Evolutionary conservation across 2,329 filamentous ascomycete genomes (phyloP).

Genomic region (Monilinia aucupariae): DNA sequence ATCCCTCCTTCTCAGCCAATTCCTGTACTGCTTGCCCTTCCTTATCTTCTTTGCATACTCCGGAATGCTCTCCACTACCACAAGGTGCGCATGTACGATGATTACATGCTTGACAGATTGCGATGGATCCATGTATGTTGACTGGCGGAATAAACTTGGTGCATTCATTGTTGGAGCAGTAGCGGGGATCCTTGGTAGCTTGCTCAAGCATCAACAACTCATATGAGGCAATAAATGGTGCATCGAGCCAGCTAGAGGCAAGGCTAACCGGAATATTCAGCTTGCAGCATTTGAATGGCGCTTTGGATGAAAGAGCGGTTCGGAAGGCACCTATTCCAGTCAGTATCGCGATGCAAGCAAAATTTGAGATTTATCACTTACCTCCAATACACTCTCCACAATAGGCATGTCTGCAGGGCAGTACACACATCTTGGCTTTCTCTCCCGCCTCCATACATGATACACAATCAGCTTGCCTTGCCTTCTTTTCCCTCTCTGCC

Average conservation of each 20-base stretch:
- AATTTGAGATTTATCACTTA: slow-evolving; percentile 7
- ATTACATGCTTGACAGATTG: slow-evolving; percentile 24
- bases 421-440: slow-evolving; percentile 18
- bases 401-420: slow-evolving; percentile 25
- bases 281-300: slow-evolving; percentile 24
- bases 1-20: slow-evolving; percentile 28
- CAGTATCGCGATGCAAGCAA: not conserved
- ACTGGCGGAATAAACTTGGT: slow-evolving; percentile 30
- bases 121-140: slow-evolving; percentile 25
- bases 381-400: slow-evolving; percentile 23
- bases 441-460: slow-evolving; percentile 24
- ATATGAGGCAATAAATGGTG: slow-evolving; percentile 23
- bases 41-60: slow-evolving; percentile 30
- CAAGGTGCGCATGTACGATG: slow-evolving; percentile 28
- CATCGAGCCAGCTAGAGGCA: slow-evolving; percentile 13
- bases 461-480: slow-evolving; percentile 20
- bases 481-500: slow-evolving; percentile 11
- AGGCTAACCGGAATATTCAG: not conserved
- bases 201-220: slow-evolving; percentile 28
- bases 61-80: slow-evolving; percentile 24
- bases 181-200: slow-evolving; percentile 29
- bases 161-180: slow-evolving; percentile 27
- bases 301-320: slow-evolving; percentile 22
- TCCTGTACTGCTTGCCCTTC: slow-evolving; percentile 25
- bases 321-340: slow-evolving; percentile 22